Percentiles rank a stretch among this genome's conserved stretches.
phyloP scores from a whole-genome alignment of 306 rosid species.

The Glycine tomentella region DNA sequence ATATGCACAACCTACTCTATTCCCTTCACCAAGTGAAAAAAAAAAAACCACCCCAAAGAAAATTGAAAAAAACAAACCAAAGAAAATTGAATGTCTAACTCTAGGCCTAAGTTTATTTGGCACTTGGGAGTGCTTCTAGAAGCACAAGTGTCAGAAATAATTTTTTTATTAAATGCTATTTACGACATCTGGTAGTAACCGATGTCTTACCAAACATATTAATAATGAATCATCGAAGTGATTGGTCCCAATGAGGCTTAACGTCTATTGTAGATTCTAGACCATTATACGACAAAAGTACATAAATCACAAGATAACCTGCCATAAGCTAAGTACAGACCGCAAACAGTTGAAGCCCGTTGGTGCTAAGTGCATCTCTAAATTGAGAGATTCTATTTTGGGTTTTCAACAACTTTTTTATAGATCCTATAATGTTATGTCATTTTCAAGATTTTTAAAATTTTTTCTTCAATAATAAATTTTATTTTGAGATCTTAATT shows the following conservation, averaged over 20 bases:
- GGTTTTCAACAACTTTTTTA: too few species aligned
- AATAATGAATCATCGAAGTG: background rate
- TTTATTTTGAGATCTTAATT: too few species aligned
- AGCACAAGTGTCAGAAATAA: background rate
- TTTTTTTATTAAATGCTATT: background rate
- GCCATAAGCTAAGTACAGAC: background rate
- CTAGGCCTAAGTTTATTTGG: background rate
- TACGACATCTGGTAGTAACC: too few species aligned
- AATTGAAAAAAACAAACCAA: too few species aligned
- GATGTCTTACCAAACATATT: too few species aligned
- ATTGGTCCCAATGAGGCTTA: background rate
- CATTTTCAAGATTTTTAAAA: too few species aligned
- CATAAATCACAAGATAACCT: slow-evolving; percentile 7
- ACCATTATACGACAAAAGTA: background rate
- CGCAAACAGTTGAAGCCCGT: background rate
- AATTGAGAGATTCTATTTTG: too few species aligned
- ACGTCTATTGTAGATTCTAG: background rate
- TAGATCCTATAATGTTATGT: too few species aligned
- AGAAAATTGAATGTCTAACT: background rate
- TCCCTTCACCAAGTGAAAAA: background rate
- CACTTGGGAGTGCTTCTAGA: slow-evolving; percentile 5
- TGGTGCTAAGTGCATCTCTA: too few species aligned
- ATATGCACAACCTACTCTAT: slow-evolving; percentile 2
- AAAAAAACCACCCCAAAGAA: too few species aligned
- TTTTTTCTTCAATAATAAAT: too few species aligned